Evolutionary conservation across 176 grass and related monocot genomes (phyloP).

Genomic region (Oryza meyeriana): DNA sequence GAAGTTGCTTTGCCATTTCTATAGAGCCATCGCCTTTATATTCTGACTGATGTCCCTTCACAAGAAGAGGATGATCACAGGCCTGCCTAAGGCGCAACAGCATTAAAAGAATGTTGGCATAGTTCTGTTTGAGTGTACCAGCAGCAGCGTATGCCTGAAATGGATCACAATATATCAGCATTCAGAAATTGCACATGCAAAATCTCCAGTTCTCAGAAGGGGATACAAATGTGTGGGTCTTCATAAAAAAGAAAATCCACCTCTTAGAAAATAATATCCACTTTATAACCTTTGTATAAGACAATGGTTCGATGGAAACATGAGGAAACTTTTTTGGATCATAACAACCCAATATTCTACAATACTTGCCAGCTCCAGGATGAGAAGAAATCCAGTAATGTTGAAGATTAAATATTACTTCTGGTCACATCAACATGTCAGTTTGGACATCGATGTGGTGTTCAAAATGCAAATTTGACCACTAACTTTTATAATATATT

Average conservation of each 20-base stretch:
- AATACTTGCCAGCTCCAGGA: neutral
- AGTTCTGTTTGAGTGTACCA: conserved; percentile 97
- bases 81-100: conserved; percentile 91
- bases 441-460: neutral
- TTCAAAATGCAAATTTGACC: neutral
- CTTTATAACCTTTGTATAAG: neutral
- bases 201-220: conserved; percentile 6
- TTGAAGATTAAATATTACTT: neutral
- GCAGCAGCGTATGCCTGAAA: conserved; percentile 94
- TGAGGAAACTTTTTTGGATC: neutral
- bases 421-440: neutral
- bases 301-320: neutral
- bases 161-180: conserved; percentile 14
- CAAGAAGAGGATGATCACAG: conserved; percentile 93
- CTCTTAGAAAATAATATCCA: conserved; percentile 3
- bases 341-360: neutral
- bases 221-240: neutral
- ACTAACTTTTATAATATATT: neutral
- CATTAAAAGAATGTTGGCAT: conserved; percentile 91
- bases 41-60: conserved; percentile 75
- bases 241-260: conserved; percentile 6
- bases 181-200: conserved; percentile 8
- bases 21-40: conserved; percentile 74
- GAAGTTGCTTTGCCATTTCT: conserved; percentile 80
- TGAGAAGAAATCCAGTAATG: neutral